Conservation (phyloP, 2,329 filamentous ascomycete species). For the Teratosphaeria destructans region DNA sequence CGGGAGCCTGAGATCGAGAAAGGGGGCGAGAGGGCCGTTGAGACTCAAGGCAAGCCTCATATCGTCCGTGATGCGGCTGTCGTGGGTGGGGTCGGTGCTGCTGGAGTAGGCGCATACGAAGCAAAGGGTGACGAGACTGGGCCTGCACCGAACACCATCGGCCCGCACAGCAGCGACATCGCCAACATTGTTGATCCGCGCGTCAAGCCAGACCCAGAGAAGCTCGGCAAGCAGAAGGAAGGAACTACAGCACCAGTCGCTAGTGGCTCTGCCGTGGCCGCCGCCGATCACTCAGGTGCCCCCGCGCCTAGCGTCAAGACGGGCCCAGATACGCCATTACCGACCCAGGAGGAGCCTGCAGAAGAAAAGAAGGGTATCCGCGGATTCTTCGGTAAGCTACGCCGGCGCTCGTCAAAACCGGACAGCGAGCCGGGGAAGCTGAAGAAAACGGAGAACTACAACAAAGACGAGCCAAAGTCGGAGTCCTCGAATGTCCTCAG, state of each 20-base stretch:
- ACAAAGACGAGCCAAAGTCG: not conserved
- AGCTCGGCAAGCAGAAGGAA: slow-evolving; percentile 14
- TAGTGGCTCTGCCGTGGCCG: not conserved
- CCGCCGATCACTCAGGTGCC: not conserved
- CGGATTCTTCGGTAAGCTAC: slow-evolving; percentile 21
- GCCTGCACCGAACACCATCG: slow-evolving; percentile 14
- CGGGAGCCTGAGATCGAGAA: not conserved
- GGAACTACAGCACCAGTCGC: slow-evolving; percentile 8
- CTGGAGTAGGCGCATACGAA: not conserved
- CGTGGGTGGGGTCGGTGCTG: not conserved
- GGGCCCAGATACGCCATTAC: not conserved
- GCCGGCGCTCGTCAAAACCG: slow-evolving; percentile 9
- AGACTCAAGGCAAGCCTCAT: not conserved
- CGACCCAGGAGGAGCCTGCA: not conserved
- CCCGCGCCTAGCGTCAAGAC: slow-evolving; percentile 6
- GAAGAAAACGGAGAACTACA: not conserved
- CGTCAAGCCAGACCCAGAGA: slow-evolving; percentile 15
- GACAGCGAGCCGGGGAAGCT: slow-evolving; percentile 8
- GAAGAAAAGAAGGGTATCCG: slow-evolving; percentile 18
- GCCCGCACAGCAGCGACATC: slow-evolving; percentile 14
- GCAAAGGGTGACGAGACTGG: slow-evolving; percentile 4
- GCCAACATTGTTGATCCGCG: slow-evolving; percentile 15
- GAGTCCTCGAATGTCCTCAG: not conserved
- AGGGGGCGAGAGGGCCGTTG: not conserved
- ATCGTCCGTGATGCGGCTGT: not conserved